Conservation (phyloP, 345 rosid species). For the Gossypium stocksii region DNA sequence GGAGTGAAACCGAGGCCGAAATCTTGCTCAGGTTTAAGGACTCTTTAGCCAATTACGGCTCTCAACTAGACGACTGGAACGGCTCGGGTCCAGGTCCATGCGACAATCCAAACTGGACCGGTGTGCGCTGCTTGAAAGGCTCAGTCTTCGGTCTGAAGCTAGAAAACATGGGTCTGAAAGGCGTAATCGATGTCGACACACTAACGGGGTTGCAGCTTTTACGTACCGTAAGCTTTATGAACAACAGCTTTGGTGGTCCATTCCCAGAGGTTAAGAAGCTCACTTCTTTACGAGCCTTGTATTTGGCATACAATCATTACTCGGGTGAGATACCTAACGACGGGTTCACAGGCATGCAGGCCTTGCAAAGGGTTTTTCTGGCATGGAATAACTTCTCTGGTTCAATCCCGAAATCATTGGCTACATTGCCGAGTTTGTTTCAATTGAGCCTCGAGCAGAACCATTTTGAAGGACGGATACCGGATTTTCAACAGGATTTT, state of each 20-base stretch:
- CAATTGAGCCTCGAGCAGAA: constrained; percentile 54
- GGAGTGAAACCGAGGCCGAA: constrained; percentile 32
- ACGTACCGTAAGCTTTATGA: constrained; percentile 53
- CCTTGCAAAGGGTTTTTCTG: constrained; percentile 43
- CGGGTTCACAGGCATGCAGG: constrained; percentile 47
- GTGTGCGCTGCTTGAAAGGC: constrained; percentile 44
- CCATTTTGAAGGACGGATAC: constrained; percentile 49
- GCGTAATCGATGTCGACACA: constrained; percentile 40
- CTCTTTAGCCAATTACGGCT: constrained; percentile 29
- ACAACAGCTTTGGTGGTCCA: constrained; percentile 54
- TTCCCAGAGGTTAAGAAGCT: constrained; percentile 48
- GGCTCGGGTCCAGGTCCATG: constrained; percentile 30
- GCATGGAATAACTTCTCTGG: constrained; percentile 54
- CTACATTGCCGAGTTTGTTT: constrained; percentile 32
- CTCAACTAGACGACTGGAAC: constrained; percentile 39
- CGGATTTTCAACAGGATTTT: constrained; percentile 19
- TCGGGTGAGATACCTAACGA: constrained; percentile 40
- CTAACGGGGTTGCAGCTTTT: constrained; percentile 31
- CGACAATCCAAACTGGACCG: constrained; percentile 40
- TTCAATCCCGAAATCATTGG: constrained; percentile 50
- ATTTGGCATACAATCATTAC: constrained; percentile 52
- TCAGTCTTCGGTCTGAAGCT: constrained; percentile 37
- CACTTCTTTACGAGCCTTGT: constrained; percentile 35
- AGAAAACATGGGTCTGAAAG: constrained; percentile 51
- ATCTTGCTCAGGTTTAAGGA: constrained; percentile 50